These are phyloP conservation scores for Neonectria coccinea DNA, from an alignment of 2,329 filamentous ascomycete species.

Conservation along the genomic window DNA sequence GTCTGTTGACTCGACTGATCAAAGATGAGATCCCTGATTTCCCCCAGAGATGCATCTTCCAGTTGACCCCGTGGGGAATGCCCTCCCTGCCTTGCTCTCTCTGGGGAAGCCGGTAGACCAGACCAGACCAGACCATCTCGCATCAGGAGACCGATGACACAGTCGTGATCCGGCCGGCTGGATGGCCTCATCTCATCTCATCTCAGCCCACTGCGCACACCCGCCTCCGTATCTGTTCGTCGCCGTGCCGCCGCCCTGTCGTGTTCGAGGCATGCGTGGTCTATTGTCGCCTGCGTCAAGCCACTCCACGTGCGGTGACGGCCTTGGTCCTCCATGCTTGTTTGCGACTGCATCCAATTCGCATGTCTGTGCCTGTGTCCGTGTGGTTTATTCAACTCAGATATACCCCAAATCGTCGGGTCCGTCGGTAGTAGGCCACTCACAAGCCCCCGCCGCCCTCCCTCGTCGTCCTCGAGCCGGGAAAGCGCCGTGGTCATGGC, in stretches of 20 bases:
- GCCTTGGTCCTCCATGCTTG: slow-evolving; percentile 26
- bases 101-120: neutral
- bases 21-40: slow-evolving; percentile 24
- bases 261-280: slow-evolving; percentile 7
- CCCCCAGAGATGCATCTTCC: slow-evolving; percentile 20
- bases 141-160: slow-evolving; percentile 16
- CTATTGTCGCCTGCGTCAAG: slow-evolving; percentile 23
- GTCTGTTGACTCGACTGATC: slow-evolving; percentile 3
- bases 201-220: slow-evolving; percentile 39
- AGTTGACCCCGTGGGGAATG: slow-evolving; percentile 17
- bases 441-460: neutral
- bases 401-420: neutral
- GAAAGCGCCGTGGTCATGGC: neutral
- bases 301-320: slow-evolving; percentile 20
- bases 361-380: no score
- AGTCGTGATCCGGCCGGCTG: slow-evolving; percentile 5
- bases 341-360: no score
- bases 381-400: neutral
- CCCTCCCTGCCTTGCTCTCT: slow-evolving; percentile 4
- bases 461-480: neutral
- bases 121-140: neutral
- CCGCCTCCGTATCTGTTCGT: slow-evolving; percentile 34
- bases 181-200: slow-evolving; percentile 25
- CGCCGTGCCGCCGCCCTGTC: neutral
- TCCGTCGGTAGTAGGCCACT: neutral